phyloP scores from a whole-genome alignment of 352 stramenopile genomes.

The Pythium aphanidermatum region DNA sequence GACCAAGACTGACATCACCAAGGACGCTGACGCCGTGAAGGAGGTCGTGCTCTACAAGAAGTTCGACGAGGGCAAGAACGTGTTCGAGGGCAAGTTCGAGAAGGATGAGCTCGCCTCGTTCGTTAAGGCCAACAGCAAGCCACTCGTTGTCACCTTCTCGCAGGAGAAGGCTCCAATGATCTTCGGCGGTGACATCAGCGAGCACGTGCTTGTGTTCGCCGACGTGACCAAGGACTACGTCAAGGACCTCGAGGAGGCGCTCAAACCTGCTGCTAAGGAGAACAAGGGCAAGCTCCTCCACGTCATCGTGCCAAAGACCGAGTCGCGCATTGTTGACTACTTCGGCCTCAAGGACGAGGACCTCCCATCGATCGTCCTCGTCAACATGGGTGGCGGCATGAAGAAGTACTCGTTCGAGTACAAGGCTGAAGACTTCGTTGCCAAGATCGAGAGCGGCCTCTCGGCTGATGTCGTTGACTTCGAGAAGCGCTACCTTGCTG shows the following conservation, averaged over 20 bases:
- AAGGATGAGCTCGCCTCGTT: constrained; percentile 57
- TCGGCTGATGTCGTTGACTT: constrained; percentile 60
- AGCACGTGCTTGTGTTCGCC: constrained; percentile 87
- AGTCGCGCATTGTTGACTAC: constrained; percentile 91
- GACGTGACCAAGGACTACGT: constrained; percentile 69
- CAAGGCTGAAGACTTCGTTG: constrained; percentile 68
- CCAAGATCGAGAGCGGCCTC: constrained; percentile 49
- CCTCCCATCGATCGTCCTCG: constrained; percentile 82
- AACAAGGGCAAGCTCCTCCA: constrained; percentile 89
- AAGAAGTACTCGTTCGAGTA: constrained; percentile 90
- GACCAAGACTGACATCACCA: constrained; percentile 52
- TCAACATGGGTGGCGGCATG: constrained; percentile 89
- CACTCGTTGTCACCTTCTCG: constrained; percentile 88
- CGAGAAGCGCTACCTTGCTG: constrained; percentile 77
- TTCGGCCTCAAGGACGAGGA: constrained; percentile 88
- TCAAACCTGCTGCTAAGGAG: constrained; percentile 56
- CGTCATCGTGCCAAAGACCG: constrained; percentile 81
- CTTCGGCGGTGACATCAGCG: constrained; percentile 82
- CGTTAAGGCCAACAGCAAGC: constrained; percentile 76
- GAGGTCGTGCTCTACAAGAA: constrained; percentile 83
- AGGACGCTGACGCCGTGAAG: constrained; percentile 49
- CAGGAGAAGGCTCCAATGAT: constrained; percentile 89
- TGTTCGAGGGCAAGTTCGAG: constrained; percentile 73
- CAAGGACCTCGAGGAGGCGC: constrained; percentile 37
- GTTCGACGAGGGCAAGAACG: constrained; percentile 80